Conservation (phyloP, 768 basidiomycete genomes). For the Nidularia pulvinata region DNA sequence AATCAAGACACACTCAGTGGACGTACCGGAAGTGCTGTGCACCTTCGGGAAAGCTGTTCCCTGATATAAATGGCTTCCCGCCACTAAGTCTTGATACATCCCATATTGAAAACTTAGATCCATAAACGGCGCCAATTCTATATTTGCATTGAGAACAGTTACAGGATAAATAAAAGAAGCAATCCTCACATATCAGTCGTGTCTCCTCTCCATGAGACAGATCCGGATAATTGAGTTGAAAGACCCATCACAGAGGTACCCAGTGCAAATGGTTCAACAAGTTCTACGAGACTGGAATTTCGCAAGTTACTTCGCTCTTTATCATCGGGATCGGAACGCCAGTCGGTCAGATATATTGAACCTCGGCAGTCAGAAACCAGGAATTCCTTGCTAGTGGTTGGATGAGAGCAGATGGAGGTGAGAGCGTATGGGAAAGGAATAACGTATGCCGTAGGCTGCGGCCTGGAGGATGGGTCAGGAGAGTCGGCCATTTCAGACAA, state of each 20-base stretch:
- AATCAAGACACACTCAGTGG: not conserved
- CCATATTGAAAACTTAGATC: conserved; percentile 76
- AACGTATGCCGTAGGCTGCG: conserved; percentile 78
- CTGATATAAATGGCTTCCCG: conserved; percentile 68
- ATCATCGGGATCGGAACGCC: conserved; percentile 71
- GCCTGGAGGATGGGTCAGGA: conserved; percentile 33
- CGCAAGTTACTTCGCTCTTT: conserved; percentile 54
- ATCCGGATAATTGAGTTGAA: conserved; percentile 48
- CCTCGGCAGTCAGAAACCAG: conserved; percentile 77
- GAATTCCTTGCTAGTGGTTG: conserved; percentile 75
- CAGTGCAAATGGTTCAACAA: conserved; percentile 68
- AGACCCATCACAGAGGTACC: conserved; percentile 48
- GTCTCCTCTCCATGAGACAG: conserved; percentile 71
- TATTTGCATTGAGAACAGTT: not conserved
- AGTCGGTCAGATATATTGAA: conserved; percentile 78
- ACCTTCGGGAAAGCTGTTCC: conserved; percentile 66
- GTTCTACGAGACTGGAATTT: conserved; percentile 66
- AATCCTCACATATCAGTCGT: conserved; percentile 64
- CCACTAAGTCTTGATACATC: conserved; percentile 71
- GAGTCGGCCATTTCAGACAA: conserved; percentile 22
- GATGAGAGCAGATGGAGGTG: conserved; percentile 66
- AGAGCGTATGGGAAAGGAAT: conserved; percentile 77
- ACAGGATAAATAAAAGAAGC: conserved; percentile 2
- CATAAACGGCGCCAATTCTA: conserved; percentile 69
- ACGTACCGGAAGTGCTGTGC: conserved; percentile 66